These are phyloP conservation scores for Phyllosticta citrichinensis DNA, from an alignment of 2,329 filamentous ascomycete species.

Conservation along the genomic window DNA sequence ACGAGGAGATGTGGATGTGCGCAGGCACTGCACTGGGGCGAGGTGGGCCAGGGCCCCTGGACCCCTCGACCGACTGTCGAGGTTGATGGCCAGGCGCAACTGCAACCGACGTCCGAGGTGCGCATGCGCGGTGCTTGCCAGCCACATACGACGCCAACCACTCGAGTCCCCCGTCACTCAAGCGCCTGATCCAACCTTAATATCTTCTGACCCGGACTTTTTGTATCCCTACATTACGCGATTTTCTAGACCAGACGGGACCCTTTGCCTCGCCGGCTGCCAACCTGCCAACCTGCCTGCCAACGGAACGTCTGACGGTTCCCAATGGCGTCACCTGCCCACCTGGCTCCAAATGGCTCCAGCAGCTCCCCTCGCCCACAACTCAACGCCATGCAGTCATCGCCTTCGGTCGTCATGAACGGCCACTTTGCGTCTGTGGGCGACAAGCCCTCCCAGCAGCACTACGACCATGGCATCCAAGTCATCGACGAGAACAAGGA, in stretches of 20 bases:
- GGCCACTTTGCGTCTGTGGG: slow-evolving; percentile 65
- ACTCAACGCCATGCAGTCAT: slow-evolving; percentile 21
- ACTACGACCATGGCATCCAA: slow-evolving; percentile 90
- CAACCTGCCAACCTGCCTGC: background rate
- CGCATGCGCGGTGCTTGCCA: background rate
- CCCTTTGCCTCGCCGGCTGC: background rate
- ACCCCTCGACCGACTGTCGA: no score
- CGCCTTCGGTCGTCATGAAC: slow-evolving; percentile 52
- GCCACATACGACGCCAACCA: background rate
- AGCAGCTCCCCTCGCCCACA: slow-evolving; percentile 3
- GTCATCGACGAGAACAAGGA: slow-evolving; percentile 93
- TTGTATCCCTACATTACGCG: background rate
- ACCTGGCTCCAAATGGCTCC: slow-evolving; percentile 10
- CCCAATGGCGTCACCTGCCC: slow-evolving; percentile 10
- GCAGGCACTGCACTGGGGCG: background rate
- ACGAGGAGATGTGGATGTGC: background rate
- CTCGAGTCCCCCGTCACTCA: background rate
- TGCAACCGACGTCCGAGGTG: background rate
- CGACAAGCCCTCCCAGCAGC: slow-evolving; percentile 52
- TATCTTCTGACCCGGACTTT: background rate
- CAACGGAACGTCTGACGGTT: background rate
- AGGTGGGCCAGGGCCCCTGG: background rate
- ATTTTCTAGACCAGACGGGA: background rate
- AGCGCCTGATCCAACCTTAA: background rate
- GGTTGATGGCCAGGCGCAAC: background rate